These are phyloP conservation scores for Clohesyomyces aquaticus DNA, from an alignment of 495 filamentous ascomycete species.

Conservation along the genomic window DNA sequence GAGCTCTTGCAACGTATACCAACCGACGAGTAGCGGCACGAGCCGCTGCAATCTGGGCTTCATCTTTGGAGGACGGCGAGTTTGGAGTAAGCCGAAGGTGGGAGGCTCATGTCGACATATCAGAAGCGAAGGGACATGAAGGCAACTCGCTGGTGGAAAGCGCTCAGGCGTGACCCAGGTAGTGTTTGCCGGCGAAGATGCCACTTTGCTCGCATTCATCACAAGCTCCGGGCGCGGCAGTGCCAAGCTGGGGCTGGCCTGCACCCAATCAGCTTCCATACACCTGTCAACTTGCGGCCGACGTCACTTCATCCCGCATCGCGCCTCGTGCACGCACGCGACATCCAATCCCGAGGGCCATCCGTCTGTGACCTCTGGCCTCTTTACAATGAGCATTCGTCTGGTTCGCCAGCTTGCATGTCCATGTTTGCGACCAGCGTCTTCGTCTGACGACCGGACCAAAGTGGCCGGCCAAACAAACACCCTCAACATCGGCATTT, in stretches of 20 bases:
- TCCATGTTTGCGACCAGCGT: too few relatives aligned
- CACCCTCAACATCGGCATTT: slow-evolving; percentile 23
- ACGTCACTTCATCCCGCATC: not conserved
- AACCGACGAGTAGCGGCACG: slow-evolving; percentile 40
- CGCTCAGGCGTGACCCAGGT: not conserved
- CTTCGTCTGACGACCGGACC: slow-evolving; percentile 2
- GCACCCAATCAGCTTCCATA: slow-evolving; percentile 17
- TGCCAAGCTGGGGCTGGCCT: slow-evolving; percentile 13
- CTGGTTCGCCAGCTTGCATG: too few relatives aligned
- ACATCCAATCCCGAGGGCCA: too few relatives aligned
- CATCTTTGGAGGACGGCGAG: slow-evolving; percentile 20
- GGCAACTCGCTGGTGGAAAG: slow-evolving; percentile 4
- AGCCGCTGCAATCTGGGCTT: slow-evolving; percentile 35
- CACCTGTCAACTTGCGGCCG: slow-evolving; percentile 7
- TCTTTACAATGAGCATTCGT: not conserved
- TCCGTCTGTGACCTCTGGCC: too few relatives aligned
- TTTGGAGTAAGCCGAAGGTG: slow-evolving; percentile 10
- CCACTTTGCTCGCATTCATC: slow-evolving; percentile 20
- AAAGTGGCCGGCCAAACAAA: slow-evolving; percentile 5
- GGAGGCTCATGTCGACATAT: slow-evolving; percentile 28
- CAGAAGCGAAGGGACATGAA: slow-evolving; percentile 5
- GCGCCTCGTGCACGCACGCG: not conserved
- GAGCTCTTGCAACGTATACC: slow-evolving; percentile 1
- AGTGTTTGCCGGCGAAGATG: slow-evolving; percentile 31
- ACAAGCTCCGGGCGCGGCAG: slow-evolving; percentile 16